phyloP scores from a whole-genome alignment of 1,284 basidiomycete genomes.

The Pseudozyma thailandica region DNA sequence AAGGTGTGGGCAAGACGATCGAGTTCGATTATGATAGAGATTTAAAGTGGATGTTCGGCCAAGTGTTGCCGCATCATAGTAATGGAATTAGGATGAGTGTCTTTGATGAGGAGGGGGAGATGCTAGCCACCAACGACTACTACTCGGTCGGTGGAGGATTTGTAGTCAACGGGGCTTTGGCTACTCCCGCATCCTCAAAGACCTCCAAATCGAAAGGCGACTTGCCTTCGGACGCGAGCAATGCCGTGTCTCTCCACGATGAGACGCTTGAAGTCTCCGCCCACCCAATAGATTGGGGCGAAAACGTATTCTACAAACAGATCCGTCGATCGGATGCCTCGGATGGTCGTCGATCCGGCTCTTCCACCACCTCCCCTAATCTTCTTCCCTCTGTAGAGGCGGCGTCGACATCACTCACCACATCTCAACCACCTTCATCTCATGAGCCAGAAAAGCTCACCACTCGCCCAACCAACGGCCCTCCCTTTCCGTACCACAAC shows the following conservation, averaged over 20 bases:
- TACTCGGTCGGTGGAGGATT: constrained; percentile 72
- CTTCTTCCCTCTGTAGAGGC: constrained; percentile 26
- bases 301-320: constrained; percentile 96
- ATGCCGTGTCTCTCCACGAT: constrained; percentile 5
- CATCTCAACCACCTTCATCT: background rate
- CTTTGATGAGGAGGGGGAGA: constrained; percentile 81
- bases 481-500: constrained; percentile 85
- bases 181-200: constrained; percentile 32
- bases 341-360: constrained; percentile 73
- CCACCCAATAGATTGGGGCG: constrained; percentile 75
- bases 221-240: background rate
- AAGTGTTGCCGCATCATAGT: constrained; percentile 68
- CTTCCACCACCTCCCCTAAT: constrained; percentile 10
- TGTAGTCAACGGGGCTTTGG: constrained; percentile 63
- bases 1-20: constrained; percentile 70
- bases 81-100: constrained; percentile 88
- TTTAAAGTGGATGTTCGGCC: constrained; percentile 89
- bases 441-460: constrained; percentile 24
- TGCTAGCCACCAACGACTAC: constrained; percentile 94
- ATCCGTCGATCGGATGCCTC: constrained; percentile 85
- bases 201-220: background rate
- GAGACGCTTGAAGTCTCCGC: constrained; percentile 23
- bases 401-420: background rate
- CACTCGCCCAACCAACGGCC: constrained; percentile 67
- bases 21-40: constrained; percentile 86